These are phyloP conservation scores for Lachnellula hyalina DNA, from an alignment of 2,329 filamentous ascomycete genomes.

Conservation along the genomic window DNA sequence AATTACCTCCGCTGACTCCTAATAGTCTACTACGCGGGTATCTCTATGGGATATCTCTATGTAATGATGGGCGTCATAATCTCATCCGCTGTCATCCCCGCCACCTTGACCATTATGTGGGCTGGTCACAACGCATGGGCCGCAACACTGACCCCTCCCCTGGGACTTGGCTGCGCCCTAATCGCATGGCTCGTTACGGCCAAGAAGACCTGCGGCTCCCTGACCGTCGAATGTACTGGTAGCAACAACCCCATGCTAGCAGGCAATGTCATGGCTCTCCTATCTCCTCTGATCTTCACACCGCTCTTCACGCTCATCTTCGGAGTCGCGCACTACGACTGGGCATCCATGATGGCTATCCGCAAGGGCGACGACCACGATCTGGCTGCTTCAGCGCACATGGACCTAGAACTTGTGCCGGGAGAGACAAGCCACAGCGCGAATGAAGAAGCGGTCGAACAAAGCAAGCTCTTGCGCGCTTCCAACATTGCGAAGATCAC, in stretches of 20 bases:
- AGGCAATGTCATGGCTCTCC: constrained; percentile 76
- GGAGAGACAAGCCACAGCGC: constrained; percentile 39
- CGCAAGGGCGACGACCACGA: constrained; percentile 74
- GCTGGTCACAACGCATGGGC: constrained; percentile 71
- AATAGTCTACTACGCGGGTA: constrained; percentile 46
- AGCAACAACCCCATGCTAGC: constrained; percentile 85
- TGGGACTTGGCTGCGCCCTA: constrained; percentile 64
- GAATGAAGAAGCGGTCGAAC: constrained; percentile 36
- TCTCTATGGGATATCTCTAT: constrained; percentile 86
- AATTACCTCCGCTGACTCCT: not conserved
- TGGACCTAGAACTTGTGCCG: constrained; percentile 61
- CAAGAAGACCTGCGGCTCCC: constrained; percentile 59
- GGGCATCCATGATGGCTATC: constrained; percentile 75
- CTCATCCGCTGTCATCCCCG: constrained; percentile 76
- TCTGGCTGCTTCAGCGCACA: constrained; percentile 54
- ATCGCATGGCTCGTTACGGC: constrained; percentile 76
- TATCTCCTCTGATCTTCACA: constrained; percentile 70
- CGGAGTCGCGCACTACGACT: constrained; percentile 69
- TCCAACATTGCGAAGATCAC: constrained; percentile 43
- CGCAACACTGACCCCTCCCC: constrained; percentile 61
- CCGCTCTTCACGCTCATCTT: constrained; percentile 69
- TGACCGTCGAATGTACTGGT: constrained; percentile 71
- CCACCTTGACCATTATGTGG: constrained; percentile 77
- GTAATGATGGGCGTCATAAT: constrained; percentile 91
- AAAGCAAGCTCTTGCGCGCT: constrained; percentile 47